Base-by-base conservation (phyloP, 495 filamentous ascomycete genomes). In the Aspergillus conjunctus region DNA sequence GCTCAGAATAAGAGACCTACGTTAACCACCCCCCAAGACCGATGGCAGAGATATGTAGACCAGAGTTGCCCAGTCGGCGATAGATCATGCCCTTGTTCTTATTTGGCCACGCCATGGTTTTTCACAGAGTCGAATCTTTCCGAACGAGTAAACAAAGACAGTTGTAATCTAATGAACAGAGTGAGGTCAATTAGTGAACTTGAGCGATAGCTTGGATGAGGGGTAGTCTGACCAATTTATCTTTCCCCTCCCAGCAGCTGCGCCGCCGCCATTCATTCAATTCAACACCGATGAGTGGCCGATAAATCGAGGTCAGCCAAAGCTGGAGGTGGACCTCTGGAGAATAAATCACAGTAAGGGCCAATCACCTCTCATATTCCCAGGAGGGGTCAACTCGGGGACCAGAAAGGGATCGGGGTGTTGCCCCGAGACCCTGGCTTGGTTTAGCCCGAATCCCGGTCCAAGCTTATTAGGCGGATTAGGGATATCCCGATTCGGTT, bases 11-110 rank as follows among this genome's bases (percentile, higher is more conserved):
- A 14, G 12, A 12, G 31, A 64, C 64, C 60, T 58, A 70, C 65
- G 65, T 70, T 56, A 67, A 59, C 88, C 87, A 89, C 22, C 87
- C 86, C 33, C 88, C 87, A 14, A 90, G 74, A 4, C 83, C 82
- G 60, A 91, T 85, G 17, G 82, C 82, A 18, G 87, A 91, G 31
- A 90, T 85, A 67, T 89, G 83, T 11, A 91, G 77, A 15, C 88
- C 87, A 10, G 87, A 88, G 48, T 83, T 82, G 63, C 88, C 87
- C 6, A 90, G 79, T 66, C 83, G 81, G 54, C 87, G 85, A 73
- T 89, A 90, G 37, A 85, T 76, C 88, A 90, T 91, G 54, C 81
- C 68, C 46, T 62, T 61, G 53, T 70, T 70, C 55, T 70, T 70
- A 49, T 70, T 70, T 5, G 65, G 68, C 65, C 65, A 67, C 17